Conservation (phyloP, 2,329 filamentous ascomycete genomes). For the Alternaria sp. region DNA sequence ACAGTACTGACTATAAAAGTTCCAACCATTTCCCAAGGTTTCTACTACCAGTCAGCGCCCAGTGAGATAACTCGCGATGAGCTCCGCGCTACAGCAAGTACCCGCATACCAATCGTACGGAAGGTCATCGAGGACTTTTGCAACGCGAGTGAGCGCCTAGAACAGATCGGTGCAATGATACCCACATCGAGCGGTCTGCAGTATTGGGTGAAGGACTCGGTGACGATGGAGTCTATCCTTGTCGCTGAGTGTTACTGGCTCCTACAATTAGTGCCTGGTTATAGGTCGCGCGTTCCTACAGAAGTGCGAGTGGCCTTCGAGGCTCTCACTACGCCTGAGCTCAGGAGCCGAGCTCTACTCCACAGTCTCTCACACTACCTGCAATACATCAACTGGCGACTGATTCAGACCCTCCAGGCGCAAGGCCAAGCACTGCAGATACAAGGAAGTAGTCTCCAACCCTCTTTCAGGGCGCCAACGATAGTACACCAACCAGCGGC, state of each 20-base stretch:
- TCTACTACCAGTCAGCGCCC: neutral
- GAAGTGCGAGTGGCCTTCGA: slow-evolving; percentile 1
- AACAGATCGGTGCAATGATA: neutral
- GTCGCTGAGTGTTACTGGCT: neutral
- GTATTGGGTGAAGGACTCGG: neutral
- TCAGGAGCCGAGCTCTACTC: neutral
- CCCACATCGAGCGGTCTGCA: neutral
- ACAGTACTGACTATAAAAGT: neutral
- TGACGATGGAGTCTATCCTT: neutral
- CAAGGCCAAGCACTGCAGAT: neutral
- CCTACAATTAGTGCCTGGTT: neutral
- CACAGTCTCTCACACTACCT: slow-evolving; percentile 1
- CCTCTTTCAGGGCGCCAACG: neutral
- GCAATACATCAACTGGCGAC: neutral
- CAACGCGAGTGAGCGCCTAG: slow-evolving; percentile 3
- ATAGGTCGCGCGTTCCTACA: neutral
- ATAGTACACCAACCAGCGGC: neutral
- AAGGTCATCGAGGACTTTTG: neutral
- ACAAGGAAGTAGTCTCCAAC: neutral
- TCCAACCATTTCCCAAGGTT: no score
- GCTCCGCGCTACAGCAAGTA: neutral
- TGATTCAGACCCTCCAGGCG: neutral
- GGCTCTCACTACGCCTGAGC: neutral
- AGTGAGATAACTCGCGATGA: neutral
- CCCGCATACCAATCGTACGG: neutral